Base-by-base conservation (phyloP, 257 asterid genomes). In the Ajuga chamaepitys region DNA sequence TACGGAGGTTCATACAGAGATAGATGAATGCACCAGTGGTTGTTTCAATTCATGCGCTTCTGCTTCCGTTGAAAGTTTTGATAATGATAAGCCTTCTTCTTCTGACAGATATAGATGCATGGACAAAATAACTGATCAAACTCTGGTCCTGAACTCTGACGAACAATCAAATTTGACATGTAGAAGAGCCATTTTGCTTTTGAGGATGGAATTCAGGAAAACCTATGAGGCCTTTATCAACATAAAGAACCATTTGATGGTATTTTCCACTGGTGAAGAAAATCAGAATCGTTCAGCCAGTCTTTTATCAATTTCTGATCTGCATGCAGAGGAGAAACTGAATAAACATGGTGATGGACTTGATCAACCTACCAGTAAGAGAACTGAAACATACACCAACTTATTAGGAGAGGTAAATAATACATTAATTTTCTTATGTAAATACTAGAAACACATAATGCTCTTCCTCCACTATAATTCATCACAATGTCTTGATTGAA, bases 391-490 rank as follows among this genome's bases (percentile, higher is more conserved):
- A 51, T 55, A 74, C 65, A 25, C 62, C 64, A 56, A 62, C 53
- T 12, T 9, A 56, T 34, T n/a, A 26, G 71, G 57, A 66, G 77
- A 77, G 84, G 93, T 85, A 76, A 68, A 13, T 22, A 32, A 54
- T 14, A 40, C 3, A 40, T 38, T 37, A 51, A 20, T 50, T 51
- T 22, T 41, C 8, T 47, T 16, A n/a, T 34, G 2, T 14, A 25
- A 34, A 24, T 25, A 9, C n/a, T 20, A 11, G 4, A 21, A 50
- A 30, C 12, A 11, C 24, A 22, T 67, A 18, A 21, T 47, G 25
- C 62, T 12, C 32, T 40, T 2, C 16, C 38, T 57, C 48, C 50
- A 14, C 57, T 26, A 51, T 54, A 16, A 45, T 55, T n/a, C 70
- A 22, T 11, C 62, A 25, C 7, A 46, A 41, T 14, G 57, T n/a